Evolutionary conservation across 805 yeast species (phyloP).

Genomic region (Ogataea ramenticola): DNA sequence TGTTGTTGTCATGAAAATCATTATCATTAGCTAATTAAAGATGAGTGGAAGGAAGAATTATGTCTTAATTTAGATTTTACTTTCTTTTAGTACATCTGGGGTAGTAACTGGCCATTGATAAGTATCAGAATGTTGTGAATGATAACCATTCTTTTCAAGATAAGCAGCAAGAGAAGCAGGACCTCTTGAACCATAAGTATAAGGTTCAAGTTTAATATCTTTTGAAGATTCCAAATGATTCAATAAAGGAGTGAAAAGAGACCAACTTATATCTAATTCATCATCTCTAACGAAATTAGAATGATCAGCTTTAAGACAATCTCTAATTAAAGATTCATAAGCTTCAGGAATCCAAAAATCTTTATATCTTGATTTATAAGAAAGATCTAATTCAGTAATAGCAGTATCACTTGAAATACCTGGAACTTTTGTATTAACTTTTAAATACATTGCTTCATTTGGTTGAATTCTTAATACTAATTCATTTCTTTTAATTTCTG

Average conservation of each 20-base stretch:
- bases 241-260: slow-evolving; percentile 84
- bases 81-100: slow-evolving; percentile 27
- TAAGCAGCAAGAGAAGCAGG: slow-evolving; percentile 60
- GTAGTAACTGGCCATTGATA: slow-evolving; percentile 91
- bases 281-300: slow-evolving; percentile 97
- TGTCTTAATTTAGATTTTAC: slow-evolving; percentile 15
- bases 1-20: too few relatives aligned
- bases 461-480: slow-evolving; percentile 94
- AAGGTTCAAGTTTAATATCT: slow-evolving; percentile 53
- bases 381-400: slow-evolving; percentile 83
- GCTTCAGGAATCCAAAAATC: slow-evolving; percentile 97
- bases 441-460: slow-evolving; percentile 86
- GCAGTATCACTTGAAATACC: slow-evolving; percentile 81
- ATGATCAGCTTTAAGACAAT: slow-evolving; percentile 86
- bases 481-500: slow-evolving; percentile 81
- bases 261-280: slow-evolving; percentile 92
- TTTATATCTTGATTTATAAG: slow-evolving; percentile 73
- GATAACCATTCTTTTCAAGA: slow-evolving; percentile 65
- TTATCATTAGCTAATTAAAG: too few relatives aligned
- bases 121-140: slow-evolving; percentile 49
- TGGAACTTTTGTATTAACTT: slow-evolving; percentile 89
- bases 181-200: slow-evolving; percentile 90
- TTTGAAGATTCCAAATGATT: slow-evolving; percentile 69
- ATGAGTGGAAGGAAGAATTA: background rate
- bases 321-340: slow-evolving; percentile 91